These are phyloP conservation scores for Talaromyces sp. DNA, from an alignment of 2,329 filamentous ascomycete genomes.

Conservation along the genomic window DNA sequence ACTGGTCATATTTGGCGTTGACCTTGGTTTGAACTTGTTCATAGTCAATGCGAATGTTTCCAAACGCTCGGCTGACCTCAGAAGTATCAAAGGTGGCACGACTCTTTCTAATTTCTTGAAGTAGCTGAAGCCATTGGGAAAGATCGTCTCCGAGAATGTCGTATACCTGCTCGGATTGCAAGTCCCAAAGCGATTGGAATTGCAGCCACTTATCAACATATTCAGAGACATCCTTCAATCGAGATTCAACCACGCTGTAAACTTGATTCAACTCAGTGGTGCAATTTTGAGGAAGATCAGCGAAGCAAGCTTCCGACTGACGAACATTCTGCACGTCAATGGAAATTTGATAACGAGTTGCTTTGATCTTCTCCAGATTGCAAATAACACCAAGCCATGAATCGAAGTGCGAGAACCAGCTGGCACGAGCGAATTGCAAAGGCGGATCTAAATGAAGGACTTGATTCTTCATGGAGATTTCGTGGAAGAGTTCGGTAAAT, in stretches of 20 bases:
- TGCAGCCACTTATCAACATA: constrained; percentile 99
- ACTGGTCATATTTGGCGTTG: constrained; percentile 98
- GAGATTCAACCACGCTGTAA: constrained; percentile 80
- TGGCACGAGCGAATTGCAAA: constrained; percentile 85
- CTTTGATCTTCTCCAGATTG: constrained; percentile 90
- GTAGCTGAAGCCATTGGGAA: constrained; percentile 86
- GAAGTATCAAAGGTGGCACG: constrained; percentile 96
- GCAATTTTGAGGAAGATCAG: constrained; percentile 81
- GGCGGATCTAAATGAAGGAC: constrained; percentile 96
- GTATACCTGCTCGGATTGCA: constrained; percentile 94
- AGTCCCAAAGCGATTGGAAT: constrained; percentile 97
- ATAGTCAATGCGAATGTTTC: constrained; percentile 93
- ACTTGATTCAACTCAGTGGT: constrained; percentile 77
- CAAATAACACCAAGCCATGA: constrained; percentile 92
- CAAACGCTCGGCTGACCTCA: constrained; percentile 88
- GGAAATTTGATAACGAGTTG: constrained; percentile 90
- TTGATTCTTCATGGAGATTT: constrained; percentile 97
- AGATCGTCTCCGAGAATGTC: constrained; percentile 89
- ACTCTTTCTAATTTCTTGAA: constrained; percentile 97
- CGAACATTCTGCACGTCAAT: constrained; percentile 54
- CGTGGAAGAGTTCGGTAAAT: constrained; percentile 68
- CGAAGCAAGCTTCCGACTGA: constrained; percentile 64
- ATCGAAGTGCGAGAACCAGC: constrained; percentile 91
- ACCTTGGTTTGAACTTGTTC: constrained; percentile 98
- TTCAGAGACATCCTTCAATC: constrained; percentile 73